Conservation (phyloP, 31 red algal genomes). For the Endocladia muricata region DNA sequence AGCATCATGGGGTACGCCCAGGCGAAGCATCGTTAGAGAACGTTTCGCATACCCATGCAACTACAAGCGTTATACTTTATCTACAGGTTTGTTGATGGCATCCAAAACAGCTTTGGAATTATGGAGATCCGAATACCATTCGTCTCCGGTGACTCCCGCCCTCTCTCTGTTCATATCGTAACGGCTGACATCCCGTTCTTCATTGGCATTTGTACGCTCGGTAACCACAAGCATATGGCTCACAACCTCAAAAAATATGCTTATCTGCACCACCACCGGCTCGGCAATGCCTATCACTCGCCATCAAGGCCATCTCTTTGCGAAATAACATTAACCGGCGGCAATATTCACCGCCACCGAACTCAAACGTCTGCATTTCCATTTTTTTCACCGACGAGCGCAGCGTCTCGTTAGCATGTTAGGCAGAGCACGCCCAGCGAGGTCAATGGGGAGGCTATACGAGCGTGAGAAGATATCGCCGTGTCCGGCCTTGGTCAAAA, state of each 20-base stretch:
- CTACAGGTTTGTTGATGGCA: not conserved
- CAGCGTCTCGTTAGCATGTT: not conserved
- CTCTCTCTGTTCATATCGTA: not conserved
- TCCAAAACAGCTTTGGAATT: not conserved
- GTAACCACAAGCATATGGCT: not conserved
- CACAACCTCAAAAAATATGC: not conserved
- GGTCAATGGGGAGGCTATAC: not conserved
- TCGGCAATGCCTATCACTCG: not conserved
- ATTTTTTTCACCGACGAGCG: not conserved
- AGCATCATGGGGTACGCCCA: not conserved
- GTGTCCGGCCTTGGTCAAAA: not conserved
- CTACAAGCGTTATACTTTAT: not conserved
- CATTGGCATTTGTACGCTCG: not conserved
- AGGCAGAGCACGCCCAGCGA: not conserved
- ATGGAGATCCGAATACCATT: not conserved
- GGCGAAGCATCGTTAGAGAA: not conserved
- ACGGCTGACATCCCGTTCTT: not conserved
- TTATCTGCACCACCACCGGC: not conserved
- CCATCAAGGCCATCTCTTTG: not conserved
- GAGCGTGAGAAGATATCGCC: not conserved
- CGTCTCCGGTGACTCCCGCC: not conserved
- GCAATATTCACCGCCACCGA: not conserved
- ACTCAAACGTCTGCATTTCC: not conserved
- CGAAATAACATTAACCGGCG: not conserved
- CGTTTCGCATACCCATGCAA: not conserved